Evolutionary conservation across 306 rosid genomes (phyloP), one percentile per base, ranked within the genome.

Genomic region (Rosa lucieae): DNA sequence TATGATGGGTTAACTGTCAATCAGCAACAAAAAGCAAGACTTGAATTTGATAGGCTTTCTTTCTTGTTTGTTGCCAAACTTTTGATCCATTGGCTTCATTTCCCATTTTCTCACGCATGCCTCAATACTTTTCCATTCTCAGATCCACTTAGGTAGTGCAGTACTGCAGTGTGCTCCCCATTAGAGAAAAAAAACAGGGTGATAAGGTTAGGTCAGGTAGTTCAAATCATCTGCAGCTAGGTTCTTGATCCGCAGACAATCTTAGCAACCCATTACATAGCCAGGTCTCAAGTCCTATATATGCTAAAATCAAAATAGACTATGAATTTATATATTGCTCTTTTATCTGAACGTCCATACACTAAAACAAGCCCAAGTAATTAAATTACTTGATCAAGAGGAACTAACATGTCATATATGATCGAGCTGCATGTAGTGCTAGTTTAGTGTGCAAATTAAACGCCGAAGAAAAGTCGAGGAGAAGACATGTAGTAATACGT

Each of bases 1-100:
- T 37, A 52, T 73, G 67, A 73, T 40, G 52, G 23, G 14, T 74
- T 73, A 40, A 40, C 77, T n/a, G 32, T 32, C 40, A 13, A 40
- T 56, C 66, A 73, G 32, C 18, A 5, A 32, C 67, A 55, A 3
- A 20, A 73, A 37, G 37, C 18, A 37, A 37, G 3, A 59, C 37
- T 10, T 21, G 12, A 55, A 55, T 55, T n/a, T 55, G 62, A 55
- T 55, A 12, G 2, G n/a, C 18, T 52, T 17, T 44, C 47, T 44
- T 48, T 18, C 59, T 52, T 52, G 59, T 52, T 17, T 52, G 59
- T 52, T 17, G 20, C 59, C 59, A 1, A 18, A 23, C 11, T 72
- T 35, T 29, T 61, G 43, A 35, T 65, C 15, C 9, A 49, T 29
- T 15, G 66, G 29, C 0, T 39, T 10, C 51, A 10, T 5, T 53